A percentile compares a stretch with the other conserved stretches of the same genome.
Conservation (phyloP, 164 flowering plant species). For the Magnolia kwangsiensis region DNA sequence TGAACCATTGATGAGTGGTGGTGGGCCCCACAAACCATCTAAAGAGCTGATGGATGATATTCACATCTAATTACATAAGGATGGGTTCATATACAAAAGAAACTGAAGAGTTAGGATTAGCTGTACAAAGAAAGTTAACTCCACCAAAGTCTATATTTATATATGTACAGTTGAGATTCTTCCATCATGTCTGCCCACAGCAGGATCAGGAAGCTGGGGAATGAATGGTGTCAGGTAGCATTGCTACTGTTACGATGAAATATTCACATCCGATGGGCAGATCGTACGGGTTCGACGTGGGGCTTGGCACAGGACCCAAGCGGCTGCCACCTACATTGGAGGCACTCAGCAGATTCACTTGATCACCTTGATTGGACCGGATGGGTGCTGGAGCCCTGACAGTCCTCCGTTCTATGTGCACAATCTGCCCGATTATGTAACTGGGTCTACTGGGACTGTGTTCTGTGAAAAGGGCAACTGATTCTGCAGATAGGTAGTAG, state of each 20-base stretch:
- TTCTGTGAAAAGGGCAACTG: constrained; percentile 81
- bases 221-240: constrained; percentile 89
- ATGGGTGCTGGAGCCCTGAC: constrained; percentile 38
- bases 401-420: constrained; percentile 78
- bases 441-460: constrained; percentile 60
- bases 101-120: neutral
- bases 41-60: neutral
- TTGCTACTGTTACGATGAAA: constrained; percentile 87
- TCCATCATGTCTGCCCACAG: constrained; percentile 14
- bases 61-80: constrained; percentile 6
- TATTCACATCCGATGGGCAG: constrained; percentile 87
- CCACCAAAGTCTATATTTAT: constrained; percentile 1
- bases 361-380: constrained; percentile 33
- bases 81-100: constrained; percentile 1
- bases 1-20: neutral
- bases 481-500: constrained; percentile 86
- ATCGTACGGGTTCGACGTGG: constrained; percentile 51
- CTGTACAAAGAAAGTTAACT: constrained; percentile 9
- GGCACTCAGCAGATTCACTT: constrained; percentile 30
- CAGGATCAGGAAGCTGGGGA: constrained; percentile 35
- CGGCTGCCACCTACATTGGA: constrained; percentile 36
- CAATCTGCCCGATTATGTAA: constrained; percentile 91
- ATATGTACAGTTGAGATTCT: constrained; percentile 7
- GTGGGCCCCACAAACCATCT: neutral
- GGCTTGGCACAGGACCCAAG: constrained; percentile 2